A percentile compares a stretch with the other conserved stretches of the same genome.
Evolutionary conservation across 371 early-diverging fungal species (phyloP).

Genomic region (Umbelopsis sp.): DNA sequence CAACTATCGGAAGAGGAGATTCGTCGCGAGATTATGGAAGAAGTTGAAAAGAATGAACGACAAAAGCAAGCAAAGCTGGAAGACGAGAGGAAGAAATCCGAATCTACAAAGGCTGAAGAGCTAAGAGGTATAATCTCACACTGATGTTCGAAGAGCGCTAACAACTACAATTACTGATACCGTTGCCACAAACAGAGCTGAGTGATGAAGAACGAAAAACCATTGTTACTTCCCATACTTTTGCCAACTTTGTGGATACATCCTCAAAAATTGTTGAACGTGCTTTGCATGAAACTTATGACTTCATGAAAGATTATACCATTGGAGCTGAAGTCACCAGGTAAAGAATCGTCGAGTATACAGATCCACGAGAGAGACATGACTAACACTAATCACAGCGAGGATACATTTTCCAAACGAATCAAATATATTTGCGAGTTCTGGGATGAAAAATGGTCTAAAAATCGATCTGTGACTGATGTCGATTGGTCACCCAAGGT

Average conservation of each 20-base stretch:
- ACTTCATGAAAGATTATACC: slow-evolving; percentile 94
- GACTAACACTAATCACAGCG: slow-evolving; percentile 33
- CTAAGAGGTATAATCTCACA: slow-evolving; percentile 28
- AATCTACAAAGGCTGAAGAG: slow-evolving; percentile 54
- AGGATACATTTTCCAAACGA: slow-evolving; percentile 68
- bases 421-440: slow-evolving; percentile 76
- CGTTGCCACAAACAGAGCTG: slow-evolving; percentile 54
- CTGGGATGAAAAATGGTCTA: slow-evolving; percentile 81
- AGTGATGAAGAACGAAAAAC: slow-evolving; percentile 79
- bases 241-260: slow-evolving; percentile 84
- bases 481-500: slow-evolving; percentile 92
- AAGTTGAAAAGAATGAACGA: slow-evolving; percentile 63
- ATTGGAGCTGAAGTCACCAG: slow-evolving; percentile 63
- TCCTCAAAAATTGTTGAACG: slow-evolving; percentile 89
- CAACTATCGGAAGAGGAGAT: slow-evolving; percentile 65
- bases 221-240: slow-evolving; percentile 76
- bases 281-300: slow-evolving; percentile 89
- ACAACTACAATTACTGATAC: neutral
- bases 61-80: slow-evolving; percentile 61
- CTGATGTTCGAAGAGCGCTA: neutral
- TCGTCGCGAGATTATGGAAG: slow-evolving; percentile 60
- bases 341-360: slow-evolving; percentile 35
- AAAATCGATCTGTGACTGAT: slow-evolving; percentile 88
- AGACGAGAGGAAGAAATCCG: slow-evolving; percentile 59
- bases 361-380: neutral